Evolutionary conservation across 768 basidiomycete genomes (phyloP).

Genomic region (Tulasnella sp.): DNA sequence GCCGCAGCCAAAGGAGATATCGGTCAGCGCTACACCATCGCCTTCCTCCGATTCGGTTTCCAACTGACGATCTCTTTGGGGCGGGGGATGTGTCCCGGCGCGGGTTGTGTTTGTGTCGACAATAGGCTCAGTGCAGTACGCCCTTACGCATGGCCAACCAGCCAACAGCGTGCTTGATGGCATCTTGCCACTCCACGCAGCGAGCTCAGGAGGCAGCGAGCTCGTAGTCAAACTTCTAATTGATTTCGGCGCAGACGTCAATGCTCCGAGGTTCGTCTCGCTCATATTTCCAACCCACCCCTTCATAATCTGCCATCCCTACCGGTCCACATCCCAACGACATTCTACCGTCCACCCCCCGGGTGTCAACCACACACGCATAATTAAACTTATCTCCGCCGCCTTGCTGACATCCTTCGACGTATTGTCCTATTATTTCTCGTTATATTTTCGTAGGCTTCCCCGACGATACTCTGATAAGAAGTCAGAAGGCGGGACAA

Average conservation of each 20-base stretch:
- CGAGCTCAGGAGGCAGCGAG: slow-evolving; percentile 85
- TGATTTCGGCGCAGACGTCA: slow-evolving; percentile 95
- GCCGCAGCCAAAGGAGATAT: slow-evolving; percentile 67
- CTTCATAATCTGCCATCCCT: slow-evolving; percentile 30
- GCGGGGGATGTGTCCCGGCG: slow-evolving; percentile 21
- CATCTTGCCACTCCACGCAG: slow-evolving; percentile 94
- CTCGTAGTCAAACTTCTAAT: slow-evolving; percentile 84
- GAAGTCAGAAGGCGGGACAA: slow-evolving; percentile 37
- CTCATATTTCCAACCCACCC: not conserved
- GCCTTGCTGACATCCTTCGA: not conserved
- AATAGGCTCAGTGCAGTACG: slow-evolving; percentile 78
- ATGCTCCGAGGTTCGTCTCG: slow-evolving; percentile 75
- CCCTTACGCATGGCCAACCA: slow-evolving; percentile 89
- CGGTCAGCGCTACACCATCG: slow-evolving; percentile 39
- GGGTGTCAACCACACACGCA: slow-evolving; percentile 51
- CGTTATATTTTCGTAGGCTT: slow-evolving; percentile 33
- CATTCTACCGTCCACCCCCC: not conserved
- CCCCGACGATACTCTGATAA: slow-evolving; percentile 44
- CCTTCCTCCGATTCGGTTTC: not conserved
- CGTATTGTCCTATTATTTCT: not conserved
- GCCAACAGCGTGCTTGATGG: slow-evolving; percentile 95
- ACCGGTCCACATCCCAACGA: slow-evolving; percentile 24
- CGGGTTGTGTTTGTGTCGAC: too few relatives aligned
- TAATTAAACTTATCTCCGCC: slow-evolving; percentile 38
- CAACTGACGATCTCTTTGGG: not conserved